Percentiles rank a stretch among this genome's conserved stretches.
Conservation (phyloP, 2,329 filamentous ascomycete species). For the Colletotrichum somersetense region DNA sequence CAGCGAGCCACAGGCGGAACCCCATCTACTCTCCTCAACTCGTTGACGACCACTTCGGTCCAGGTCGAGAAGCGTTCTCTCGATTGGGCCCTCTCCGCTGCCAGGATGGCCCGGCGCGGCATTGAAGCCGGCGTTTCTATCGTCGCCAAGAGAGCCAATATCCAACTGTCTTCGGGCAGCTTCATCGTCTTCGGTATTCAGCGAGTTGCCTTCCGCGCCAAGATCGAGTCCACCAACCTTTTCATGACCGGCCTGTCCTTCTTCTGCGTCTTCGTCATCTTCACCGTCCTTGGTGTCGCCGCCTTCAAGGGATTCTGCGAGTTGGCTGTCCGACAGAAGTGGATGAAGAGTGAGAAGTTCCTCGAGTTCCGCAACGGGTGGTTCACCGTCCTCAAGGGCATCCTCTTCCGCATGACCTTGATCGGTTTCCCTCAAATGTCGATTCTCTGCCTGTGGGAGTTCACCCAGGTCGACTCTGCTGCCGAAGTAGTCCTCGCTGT, state of each 20-base stretch:
- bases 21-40: slow-evolving; percentile 82
- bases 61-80: slow-evolving; percentile 77
- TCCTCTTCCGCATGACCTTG: slow-evolving; percentile 89
- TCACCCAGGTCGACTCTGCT: slow-evolving; percentile 86
- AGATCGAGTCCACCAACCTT: slow-evolving; percentile 90
- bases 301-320: slow-evolving; percentile 88
- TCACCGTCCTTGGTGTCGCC: slow-evolving; percentile 79
- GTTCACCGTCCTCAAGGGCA: slow-evolving; percentile 92
- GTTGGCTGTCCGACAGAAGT: slow-evolving; percentile 77
- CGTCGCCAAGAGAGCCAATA: slow-evolving; percentile 67
- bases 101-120: slow-evolving; percentile 62
- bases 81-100: slow-evolving; percentile 46
- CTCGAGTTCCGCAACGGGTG: slow-evolving; percentile 94
- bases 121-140: slow-evolving; percentile 47
- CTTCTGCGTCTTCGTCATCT: slow-evolving; percentile 85
- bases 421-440: slow-evolving; percentile 94
- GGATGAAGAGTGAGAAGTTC: slow-evolving; percentile 89
- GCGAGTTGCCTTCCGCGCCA: slow-evolving; percentile 86
- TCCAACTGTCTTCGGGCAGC: slow-evolving; percentile 65
- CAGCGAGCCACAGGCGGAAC: slow-evolving; percentile 92
- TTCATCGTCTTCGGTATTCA: slow-evolving; percentile 84
- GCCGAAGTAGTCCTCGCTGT: slow-evolving; percentile 89
- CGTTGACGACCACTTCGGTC: slow-evolving; percentile 81
- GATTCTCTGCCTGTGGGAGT: slow-evolving; percentile 93
- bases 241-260: slow-evolving; percentile 93